A percentile compares a stretch with the other conserved stretches of the same genome.
phyloP scores from a whole-genome alignment of 164 flowering plant species.

The Vitis cinerea region DNA sequence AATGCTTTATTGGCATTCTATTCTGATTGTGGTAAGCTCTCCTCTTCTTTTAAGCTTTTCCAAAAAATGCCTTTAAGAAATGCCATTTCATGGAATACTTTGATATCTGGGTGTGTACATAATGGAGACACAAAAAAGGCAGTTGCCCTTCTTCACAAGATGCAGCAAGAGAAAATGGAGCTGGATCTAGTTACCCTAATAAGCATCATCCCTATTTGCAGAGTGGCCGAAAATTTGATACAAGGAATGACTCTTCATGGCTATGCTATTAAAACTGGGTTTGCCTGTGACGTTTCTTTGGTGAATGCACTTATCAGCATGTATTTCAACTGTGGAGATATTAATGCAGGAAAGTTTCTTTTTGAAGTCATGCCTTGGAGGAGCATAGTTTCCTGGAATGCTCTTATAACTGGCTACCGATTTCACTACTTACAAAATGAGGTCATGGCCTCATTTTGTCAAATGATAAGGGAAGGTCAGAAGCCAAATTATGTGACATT shows the following conservation, averaged over 20 bases:
- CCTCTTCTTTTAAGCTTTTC: slow-evolving; percentile 35
- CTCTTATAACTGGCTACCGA: slow-evolving; percentile 52
- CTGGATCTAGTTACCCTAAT: slow-evolving; percentile 52
- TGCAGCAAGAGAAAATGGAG: slow-evolving; percentile 41
- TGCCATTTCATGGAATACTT: slow-evolving; percentile 55
- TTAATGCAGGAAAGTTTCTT: slow-evolving; percentile 35
- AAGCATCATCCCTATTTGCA: slow-evolving; percentile 42
- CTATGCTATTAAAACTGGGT: slow-evolving; percentile 39
- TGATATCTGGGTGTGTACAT: slow-evolving; percentile 46
- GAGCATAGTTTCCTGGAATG: slow-evolving; percentile 62
- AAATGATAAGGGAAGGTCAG: slow-evolving; percentile 37
- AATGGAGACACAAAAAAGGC: slow-evolving; percentile 27
- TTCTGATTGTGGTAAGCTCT: slow-evolving; percentile 29
- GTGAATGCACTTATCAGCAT: slow-evolving; percentile 57
- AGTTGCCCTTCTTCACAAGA: slow-evolving; percentile 25
- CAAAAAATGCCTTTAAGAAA: slow-evolving; percentile 30
- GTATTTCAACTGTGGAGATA: slow-evolving; percentile 50
- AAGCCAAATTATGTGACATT: slow-evolving; percentile 55
- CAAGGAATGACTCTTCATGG: slow-evolving; percentile 51
- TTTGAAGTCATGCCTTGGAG: slow-evolving; percentile 43
- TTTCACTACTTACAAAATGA: slow-evolving; percentile 27
- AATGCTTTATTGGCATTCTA: slow-evolving; percentile 57
- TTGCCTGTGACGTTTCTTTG: slow-evolving; percentile 31
- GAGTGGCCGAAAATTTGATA: slow-evolving; percentile 18
- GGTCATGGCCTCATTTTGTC: slow-evolving; percentile 28